phyloP scores from a whole-genome alignment of 176 grass and related monocot species.

The Tillandsia fasciculata region DNA sequence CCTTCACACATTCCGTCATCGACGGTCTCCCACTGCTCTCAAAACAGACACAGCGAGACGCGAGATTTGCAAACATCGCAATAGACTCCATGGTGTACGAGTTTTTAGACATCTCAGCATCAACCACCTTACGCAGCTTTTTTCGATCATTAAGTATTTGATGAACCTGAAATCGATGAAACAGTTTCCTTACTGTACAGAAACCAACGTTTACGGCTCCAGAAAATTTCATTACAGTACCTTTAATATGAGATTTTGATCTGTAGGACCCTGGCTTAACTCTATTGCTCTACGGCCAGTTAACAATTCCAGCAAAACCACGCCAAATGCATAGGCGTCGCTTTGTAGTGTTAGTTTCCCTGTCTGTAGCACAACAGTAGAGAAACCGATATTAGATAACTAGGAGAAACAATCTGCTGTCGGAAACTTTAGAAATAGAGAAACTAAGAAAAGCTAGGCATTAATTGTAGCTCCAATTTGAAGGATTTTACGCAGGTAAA shows the following conservation, averaged over 20 bases:
- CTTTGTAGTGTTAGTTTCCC: constrained; percentile 93
- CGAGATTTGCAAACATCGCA: constrained; percentile 61
- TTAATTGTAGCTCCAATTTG: too few species aligned
- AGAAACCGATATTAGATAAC: neutral
- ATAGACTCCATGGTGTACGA: constrained; percentile 72
- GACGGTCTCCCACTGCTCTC: constrained; percentile 63
- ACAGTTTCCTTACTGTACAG: too few species aligned
- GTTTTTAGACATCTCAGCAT: constrained; percentile 54
- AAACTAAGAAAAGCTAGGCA: too few species aligned
- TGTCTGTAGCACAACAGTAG: constrained; percentile 35
- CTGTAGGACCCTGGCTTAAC: constrained; percentile 59
- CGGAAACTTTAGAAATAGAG: too few species aligned
- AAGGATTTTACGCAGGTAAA: too few species aligned
- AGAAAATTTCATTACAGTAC: neutral
- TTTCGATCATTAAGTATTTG: constrained; percentile 58
- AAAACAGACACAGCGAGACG: constrained; percentile 75
- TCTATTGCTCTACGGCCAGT: constrained; percentile 94
- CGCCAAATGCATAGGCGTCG: constrained; percentile 97
- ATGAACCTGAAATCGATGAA: constrained; percentile 34
- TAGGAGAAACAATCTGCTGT: neutral
- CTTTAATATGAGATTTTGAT: constrained; percentile 85
- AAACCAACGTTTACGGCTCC: neutral
- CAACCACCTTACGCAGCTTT: constrained; percentile 74
- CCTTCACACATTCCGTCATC: constrained; percentile 80
- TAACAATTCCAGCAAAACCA: constrained; percentile 88